Evolutionary conservation across 306 rosid genomes (phyloP).

Genomic region (Oemleria cerasiformis): DNA sequence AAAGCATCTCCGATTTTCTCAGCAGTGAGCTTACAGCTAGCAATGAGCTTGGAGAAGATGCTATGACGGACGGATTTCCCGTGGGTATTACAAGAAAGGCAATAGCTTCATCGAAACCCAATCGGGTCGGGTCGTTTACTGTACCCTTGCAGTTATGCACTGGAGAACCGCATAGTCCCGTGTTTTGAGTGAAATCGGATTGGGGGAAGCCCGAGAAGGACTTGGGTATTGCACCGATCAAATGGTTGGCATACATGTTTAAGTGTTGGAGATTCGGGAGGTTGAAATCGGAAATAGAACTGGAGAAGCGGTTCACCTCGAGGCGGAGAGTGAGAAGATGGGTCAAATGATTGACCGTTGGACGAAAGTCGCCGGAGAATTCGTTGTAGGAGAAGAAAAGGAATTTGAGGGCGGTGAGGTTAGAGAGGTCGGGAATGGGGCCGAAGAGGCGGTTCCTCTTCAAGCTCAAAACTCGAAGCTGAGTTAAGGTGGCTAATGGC

Average conservation of each 20-base stretch:
- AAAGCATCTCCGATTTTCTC: conserved; percentile 18
- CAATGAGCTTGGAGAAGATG: conserved; percentile 70
- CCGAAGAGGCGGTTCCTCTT: conserved; percentile 62
- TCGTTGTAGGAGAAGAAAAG: conserved; percentile 61
- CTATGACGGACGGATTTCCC: conserved; percentile 30
- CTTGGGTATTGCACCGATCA: conserved; percentile 66
- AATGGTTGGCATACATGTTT: conserved; percentile 51
- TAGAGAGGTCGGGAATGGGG: conserved; percentile 59
- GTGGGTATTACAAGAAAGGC: conserved; percentile 57
- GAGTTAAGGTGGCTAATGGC: conserved; percentile 44
- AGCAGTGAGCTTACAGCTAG: conserved; percentile 29
- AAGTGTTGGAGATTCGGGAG: conserved; percentile 56
- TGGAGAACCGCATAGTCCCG: conserved; percentile 64
- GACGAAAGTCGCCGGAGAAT: conserved; percentile 68
- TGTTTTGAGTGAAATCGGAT: conserved; percentile 51
- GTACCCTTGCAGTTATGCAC: conserved; percentile 38
- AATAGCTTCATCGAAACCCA: conserved; percentile 71
- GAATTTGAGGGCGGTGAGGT: conserved; percentile 56
- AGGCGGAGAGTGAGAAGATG: conserved; percentile 70
- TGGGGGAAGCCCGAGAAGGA: conserved; percentile 46
- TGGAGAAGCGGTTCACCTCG: conserved; percentile 47
- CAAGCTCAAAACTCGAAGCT: conserved; percentile 77
- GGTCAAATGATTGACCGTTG: conserved; percentile 38
- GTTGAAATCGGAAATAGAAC: conserved; percentile 44
- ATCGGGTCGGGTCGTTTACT: conserved; percentile 44